Percentiles rank a stretch among this genome's conserved stretches.
These are phyloP conservation scores for Daldinia bambusicola DNA, from an alignment of 495 filamentous ascomycete species.

Conservation along the genomic window DNA sequence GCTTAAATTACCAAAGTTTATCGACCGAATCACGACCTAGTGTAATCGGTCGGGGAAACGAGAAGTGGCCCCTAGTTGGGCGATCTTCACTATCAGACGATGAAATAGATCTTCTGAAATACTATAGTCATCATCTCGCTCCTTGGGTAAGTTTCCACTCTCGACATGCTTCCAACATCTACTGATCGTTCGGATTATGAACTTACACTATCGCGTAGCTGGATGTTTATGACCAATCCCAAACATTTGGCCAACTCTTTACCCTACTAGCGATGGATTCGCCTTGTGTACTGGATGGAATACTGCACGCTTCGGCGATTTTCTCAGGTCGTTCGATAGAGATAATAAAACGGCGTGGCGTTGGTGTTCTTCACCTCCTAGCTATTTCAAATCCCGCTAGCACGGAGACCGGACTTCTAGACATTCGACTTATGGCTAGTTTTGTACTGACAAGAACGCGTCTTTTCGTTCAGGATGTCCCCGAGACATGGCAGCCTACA, in stretches of 20 bases:
- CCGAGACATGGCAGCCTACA: background rate
- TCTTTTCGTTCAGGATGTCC: background rate
- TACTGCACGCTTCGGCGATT: background rate
- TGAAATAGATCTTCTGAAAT: slow-evolving; percentile 2
- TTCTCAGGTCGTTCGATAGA: background rate
- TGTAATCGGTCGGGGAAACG: background rate
- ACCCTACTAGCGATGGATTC: background rate
- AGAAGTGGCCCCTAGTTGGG: background rate
- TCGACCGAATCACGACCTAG: no score
- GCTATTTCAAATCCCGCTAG: background rate
- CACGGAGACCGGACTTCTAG: background rate
- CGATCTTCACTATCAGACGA: background rate
- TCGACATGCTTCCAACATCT: background rate
- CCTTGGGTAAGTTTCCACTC: background rate
- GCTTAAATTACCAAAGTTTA: no score
- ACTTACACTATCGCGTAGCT: background rate
- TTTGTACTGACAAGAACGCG: background rate
- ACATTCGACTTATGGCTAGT: background rate
- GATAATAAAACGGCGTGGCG: background rate
- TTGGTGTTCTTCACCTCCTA: background rate
- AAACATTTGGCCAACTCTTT: background rate
- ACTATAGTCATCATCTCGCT: background rate
- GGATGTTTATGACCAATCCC: background rate
- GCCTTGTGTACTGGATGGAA: background rate
- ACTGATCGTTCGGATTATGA: background rate